phyloP scores from a whole-genome alignment of 768 basidiomycete genomes.

The Amylocystis lapponica region DNA sequence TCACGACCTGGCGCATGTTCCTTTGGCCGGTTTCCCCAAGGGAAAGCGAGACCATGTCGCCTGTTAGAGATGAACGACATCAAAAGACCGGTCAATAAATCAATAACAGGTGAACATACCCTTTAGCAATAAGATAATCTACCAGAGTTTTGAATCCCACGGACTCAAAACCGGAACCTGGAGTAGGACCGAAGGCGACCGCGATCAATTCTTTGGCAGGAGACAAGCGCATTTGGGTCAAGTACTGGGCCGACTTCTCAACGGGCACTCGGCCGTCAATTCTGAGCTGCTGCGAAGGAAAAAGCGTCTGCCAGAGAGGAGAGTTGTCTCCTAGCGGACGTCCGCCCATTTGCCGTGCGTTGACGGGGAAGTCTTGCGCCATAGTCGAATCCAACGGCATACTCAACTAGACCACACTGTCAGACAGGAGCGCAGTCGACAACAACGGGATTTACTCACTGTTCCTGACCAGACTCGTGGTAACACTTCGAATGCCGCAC shows the following conservation, averaged over 20 bases:
- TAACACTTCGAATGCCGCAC: constrained; percentile 47
- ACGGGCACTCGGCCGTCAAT: constrained; percentile 84
- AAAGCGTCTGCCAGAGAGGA: constrained; percentile 68
- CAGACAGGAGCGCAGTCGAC: constrained; percentile 1
- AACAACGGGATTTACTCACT: constrained; percentile 34
- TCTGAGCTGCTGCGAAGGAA: constrained; percentile 61
- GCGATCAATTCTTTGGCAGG: constrained; percentile 74
- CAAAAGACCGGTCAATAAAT: constrained; percentile 4
- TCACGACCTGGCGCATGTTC: constrained; percentile 78
- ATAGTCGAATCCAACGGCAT: constrained; percentile 76
- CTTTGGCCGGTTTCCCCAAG: constrained; percentile 74
- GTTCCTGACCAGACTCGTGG: constrained; percentile 71
- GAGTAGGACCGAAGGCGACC: constrained; percentile 59
- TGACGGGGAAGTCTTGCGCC: constrained; percentile 58
- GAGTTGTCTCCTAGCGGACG: constrained; percentile 51
- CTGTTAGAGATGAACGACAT: constrained; percentile 36
- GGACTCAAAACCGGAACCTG: constrained; percentile 33
- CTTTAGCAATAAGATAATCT: constrained; percentile 66
- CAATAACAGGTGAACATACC: constrained; percentile 39
- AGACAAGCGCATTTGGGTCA: constrained; percentile 74
- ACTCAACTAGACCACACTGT: constrained; percentile 44
- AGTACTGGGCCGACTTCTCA: constrained; percentile 69
- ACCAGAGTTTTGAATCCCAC: constrained; percentile 52
- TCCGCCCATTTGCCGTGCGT: constrained; percentile 79
- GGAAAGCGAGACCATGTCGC: constrained; percentile 82